Evolutionary conservation across 805 yeast genomes (phyloP).

Genomic region (Peterozyma xylosa): DNA sequence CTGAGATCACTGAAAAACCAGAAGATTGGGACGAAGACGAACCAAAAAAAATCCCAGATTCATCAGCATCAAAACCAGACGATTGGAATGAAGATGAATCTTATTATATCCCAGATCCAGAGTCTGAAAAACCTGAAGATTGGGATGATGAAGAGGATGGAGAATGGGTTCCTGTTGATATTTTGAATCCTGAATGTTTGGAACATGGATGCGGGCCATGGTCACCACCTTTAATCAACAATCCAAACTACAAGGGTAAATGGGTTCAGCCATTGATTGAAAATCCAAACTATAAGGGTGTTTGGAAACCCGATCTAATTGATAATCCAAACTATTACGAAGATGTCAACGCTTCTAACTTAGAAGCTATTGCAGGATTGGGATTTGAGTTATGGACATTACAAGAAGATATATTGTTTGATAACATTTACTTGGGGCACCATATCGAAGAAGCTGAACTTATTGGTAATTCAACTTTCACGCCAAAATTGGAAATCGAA

Average conservation of each 20-base stretch:
- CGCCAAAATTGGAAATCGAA: constrained; percentile 47
- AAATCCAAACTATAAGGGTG: constrained; percentile 77
- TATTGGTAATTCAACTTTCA: constrained; percentile 72
- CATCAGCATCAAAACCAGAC: constrained; percentile 59
- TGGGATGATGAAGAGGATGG: constrained; percentile 95
- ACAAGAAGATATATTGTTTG: constrained; percentile 67
- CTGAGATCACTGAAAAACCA: constrained; percentile 57
- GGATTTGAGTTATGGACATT: constrained; percentile 92
- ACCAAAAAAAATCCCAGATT: constrained; percentile 60
- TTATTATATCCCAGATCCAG: constrained; percentile 58
- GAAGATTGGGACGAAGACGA: constrained; percentile 78
- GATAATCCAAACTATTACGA: constrained; percentile 65
- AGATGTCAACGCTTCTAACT: constrained; percentile 48
- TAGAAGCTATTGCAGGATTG: constrained; percentile 67
- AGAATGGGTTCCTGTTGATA: constrained; percentile 65
- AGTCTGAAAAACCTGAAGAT: constrained; percentile 56
- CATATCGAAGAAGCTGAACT: constrained; percentile 76
- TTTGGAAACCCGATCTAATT: constrained; percentile 62
- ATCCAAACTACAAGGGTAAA: constrained; percentile 68
- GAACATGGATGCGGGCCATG: constrained; percentile 76
- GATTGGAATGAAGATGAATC: constrained; percentile 71
- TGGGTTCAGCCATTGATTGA: constrained; percentile 64
- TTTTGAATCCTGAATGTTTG: constrained; percentile 69
- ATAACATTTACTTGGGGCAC: constrained; percentile 82
- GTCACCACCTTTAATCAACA: constrained; percentile 58